phyloP scores from a whole-genome alignment of 2,329 filamentous ascomycete species.

The Stylonectria norvegica region DNA sequence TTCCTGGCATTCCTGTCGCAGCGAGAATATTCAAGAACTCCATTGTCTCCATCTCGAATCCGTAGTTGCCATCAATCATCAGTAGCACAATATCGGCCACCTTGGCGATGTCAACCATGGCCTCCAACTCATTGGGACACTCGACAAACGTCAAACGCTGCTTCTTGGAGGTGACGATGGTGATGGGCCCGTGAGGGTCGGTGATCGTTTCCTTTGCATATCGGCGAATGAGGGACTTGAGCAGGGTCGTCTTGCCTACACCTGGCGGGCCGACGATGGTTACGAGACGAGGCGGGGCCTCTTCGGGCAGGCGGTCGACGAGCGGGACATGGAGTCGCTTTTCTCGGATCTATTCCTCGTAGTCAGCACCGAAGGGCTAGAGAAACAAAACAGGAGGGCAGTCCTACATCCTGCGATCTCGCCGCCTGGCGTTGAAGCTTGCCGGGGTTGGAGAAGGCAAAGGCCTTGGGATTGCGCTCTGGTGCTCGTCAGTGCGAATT shows the following conservation, averaged over 20 bases:
- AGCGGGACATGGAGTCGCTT: slow-evolving; percentile 94
- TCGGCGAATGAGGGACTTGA: slow-evolving; percentile 89
- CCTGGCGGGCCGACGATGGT: slow-evolving; percentile 93
- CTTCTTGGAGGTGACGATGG: slow-evolving; percentile 93
- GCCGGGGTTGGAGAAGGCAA: slow-evolving; percentile 78
- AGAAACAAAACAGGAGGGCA: not conserved
- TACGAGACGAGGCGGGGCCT: slow-evolving; percentile 89
- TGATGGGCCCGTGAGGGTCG: slow-evolving; percentile 86
- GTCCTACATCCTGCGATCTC: slow-evolving; percentile 64
- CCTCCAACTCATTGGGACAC: slow-evolving; percentile 92
- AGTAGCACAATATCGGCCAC: slow-evolving; percentile 95
- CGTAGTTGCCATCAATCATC: slow-evolving; percentile 98
- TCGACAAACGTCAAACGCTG: slow-evolving; percentile 93
- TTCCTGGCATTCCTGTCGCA: slow-evolving; percentile 96
- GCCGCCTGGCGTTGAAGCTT: slow-evolving; percentile 73
- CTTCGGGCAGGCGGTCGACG: slow-evolving; percentile 91
- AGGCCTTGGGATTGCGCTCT: slow-evolving; percentile 86
- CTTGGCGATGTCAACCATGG: slow-evolving; percentile 96
- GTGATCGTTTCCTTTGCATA: slow-evolving; percentile 95
- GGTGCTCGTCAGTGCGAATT: slow-evolving; percentile 20
- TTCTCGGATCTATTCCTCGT: slow-evolving; percentile 70
- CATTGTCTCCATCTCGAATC: slow-evolving; percentile 99
- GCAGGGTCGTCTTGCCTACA: slow-evolving; percentile 90
- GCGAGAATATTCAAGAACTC: slow-evolving; percentile 93
- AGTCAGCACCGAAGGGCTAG: slow-evolving; percentile 20